Base-by-base conservation (phyloP, 2,329 filamentous ascomycete species). In the Penicillium sp. region DNA sequence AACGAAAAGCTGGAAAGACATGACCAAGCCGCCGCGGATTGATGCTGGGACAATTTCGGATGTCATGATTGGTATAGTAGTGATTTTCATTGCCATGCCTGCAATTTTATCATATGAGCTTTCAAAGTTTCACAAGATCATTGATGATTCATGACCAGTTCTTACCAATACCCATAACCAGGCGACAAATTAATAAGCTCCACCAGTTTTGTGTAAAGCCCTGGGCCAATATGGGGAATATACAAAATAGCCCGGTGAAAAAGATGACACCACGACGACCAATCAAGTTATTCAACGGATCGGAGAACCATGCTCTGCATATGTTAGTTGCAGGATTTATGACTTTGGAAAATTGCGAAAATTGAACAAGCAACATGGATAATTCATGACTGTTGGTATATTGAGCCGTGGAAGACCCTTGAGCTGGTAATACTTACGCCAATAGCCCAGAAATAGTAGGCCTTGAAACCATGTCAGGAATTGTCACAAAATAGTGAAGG, bases 1-100 rank as follows among this genome's bases (percentile, higher is more conserved):
- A 1, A 74, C 78, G 76, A 78, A 84, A 15, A 83, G 65, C 63
- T 83, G 80, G 78, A 79, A 83, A 0, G 73, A 77, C 77, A 81
- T 82, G 32, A 81, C 79, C 3, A 83, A 63, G 5, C 75, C 79
- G 8, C 80, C 80, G 4, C 80, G 77, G 50, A 83, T 81, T n/a
- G 71, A 69, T 1, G 79, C 74, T 0, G 81, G 81, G 0, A 78
- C 69, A 52, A 78, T 80, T 53, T 83, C 81, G 1, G 81, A 80
- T 0, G 79, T 78, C 58, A 76, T 83, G 23, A 84, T 76, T 0
- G 81, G 81, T 0, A 82, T 77, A 0, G 78, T 81, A 4, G 67
- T 65, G 53, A 68, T 69, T 33, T 74, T 73, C 13, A 68, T 58
- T 15, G 69, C 40, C 27, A 43, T 32, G n/a, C n/a, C n/a, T n/a